These are phyloP conservation scores for Leishmania braziliensis DNA, from an alignment of 208 protist species.

Conservation along the genomic window DNA sequence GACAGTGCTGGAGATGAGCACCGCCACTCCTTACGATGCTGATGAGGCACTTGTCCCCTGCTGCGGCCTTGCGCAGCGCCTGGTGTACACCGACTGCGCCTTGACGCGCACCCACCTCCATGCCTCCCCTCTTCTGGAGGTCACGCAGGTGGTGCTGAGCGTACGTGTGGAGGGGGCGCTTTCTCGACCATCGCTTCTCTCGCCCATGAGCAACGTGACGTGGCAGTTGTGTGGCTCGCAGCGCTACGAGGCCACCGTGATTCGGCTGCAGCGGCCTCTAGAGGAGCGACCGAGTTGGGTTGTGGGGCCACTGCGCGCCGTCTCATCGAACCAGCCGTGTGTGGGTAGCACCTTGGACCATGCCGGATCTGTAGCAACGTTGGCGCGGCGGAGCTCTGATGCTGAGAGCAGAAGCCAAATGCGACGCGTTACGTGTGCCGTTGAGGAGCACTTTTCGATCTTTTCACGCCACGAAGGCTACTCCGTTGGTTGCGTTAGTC, in stretches of 20 bases:
- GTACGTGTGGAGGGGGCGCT: constrained; percentile 26
- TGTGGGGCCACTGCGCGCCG: constrained; percentile 16
- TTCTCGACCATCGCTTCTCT: not conserved
- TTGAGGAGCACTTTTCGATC: not conserved
- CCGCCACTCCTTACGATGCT: constrained; percentile 26
- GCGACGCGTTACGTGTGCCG: not conserved
- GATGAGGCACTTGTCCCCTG: constrained; percentile 27
- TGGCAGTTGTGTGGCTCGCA: constrained; percentile 27
- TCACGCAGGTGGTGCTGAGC: constrained; percentile 13
- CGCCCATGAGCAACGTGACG: not conserved
- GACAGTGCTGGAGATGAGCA: constrained; percentile 44
- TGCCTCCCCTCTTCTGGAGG: constrained; percentile 12
- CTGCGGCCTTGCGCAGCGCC: constrained; percentile 45
- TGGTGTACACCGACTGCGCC: constrained; percentile 37
- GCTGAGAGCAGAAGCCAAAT: not conserved
- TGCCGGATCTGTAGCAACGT: not conserved
- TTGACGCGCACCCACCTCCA: constrained; percentile 19
- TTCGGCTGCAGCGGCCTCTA: not conserved
- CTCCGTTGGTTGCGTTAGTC: not conserved
- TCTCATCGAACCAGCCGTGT: not conserved
- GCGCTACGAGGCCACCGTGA: constrained; percentile 19
- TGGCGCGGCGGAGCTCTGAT: not conserved
- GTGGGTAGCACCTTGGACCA: not conserved
- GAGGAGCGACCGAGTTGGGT: constrained; percentile 7
- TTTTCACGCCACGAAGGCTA: not conserved